Conservation (phyloP, 257 asterid species). For the Capsicum rhomboideum region DNA sequence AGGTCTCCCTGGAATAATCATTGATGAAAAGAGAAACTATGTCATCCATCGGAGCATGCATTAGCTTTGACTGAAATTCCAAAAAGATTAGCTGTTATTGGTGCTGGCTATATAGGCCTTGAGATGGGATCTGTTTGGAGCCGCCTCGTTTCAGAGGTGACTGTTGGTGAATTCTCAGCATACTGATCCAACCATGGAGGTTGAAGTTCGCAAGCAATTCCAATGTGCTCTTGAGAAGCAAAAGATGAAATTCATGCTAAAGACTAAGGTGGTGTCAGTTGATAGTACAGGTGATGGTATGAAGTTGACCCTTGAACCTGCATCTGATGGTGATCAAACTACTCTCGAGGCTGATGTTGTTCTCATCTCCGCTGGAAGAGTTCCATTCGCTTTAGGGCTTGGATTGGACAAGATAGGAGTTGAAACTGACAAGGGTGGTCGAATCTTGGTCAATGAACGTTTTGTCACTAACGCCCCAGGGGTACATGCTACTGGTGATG, state of each 20-base stretch:
- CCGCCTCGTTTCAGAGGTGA: constrained; percentile 88
- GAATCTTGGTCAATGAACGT: constrained; percentile 57
- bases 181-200: constrained; percentile 90
- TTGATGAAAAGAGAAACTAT: too few species aligned
- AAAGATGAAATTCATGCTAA: too few species aligned
- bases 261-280: too few species aligned
- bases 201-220: constrained; percentile 76
- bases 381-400: constrained; percentile 80
- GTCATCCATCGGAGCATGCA: too few species aligned
- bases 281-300: too few species aligned
- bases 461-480: constrained; percentile 64
- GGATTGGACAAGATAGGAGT: constrained; percentile 72
- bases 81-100: too few species aligned
- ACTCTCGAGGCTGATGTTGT: too few species aligned
- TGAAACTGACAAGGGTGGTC: constrained; percentile 70
- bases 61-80: too few species aligned
- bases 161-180: too few species aligned
- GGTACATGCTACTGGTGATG: constrained; percentile 88
- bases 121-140: constrained; percentile 99
- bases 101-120: constrained; percentile 90
- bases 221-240: constrained; percentile 91
- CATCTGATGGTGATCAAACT: too few species aligned
- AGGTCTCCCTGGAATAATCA: too few species aligned
- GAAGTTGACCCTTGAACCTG: too few species aligned
- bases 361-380: constrained; percentile 87